Base-by-base conservation (phyloP, 2,329 filamentous ascomycete species). In the Calonectria naviculata region DNA sequence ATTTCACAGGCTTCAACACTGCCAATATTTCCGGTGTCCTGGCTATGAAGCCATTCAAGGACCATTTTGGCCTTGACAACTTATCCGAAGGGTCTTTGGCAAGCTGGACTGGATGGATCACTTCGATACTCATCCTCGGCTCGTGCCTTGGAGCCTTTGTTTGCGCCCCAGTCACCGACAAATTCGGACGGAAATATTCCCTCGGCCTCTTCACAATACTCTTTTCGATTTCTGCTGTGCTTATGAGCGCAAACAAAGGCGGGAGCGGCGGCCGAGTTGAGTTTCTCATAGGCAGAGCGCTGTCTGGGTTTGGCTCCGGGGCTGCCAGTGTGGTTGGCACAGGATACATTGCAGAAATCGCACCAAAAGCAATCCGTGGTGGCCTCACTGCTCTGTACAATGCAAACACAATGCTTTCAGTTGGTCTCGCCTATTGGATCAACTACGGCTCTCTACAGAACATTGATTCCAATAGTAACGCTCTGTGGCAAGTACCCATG, bases 1-100 rank as follows among this genome's bases (percentile, higher is more conserved):
- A 5, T 29, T n/a, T 38, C 19, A 19, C 52, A 69, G 67, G 67
- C n/a, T 69, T 69, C 67, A 69, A 69, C 38, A 69, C 67, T 29
- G 60, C 67, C 60, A 69, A 69, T 21, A 69, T 69, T 29, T 69
- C 67, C 26, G 60, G 67, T 52, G 67, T 69, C 28, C 67, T 69
- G 8, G 67, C 67, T 15, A 69, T 65, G 67, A 58, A 65, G 36
- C 21, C 67, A 21, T 65, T 69, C 67, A 56, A 69, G 38, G 24
- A 42, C 4, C 67, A 69, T 5, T 69, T 49, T n/a, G 60, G 42
- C 13, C 49, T 69, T 8, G 24, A 69, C 17, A 24, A 58, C 17
- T 21, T 69, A n/a, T 65, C 60, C 5, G 47, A 47, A 28, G 36
- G 41, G 8, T 38, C 61, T 26, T 41, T 69, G 29, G 67, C 67